Conservation (phyloP, 2,329 filamentous ascomycete genomes). For the Verticillium tricorpus region DNA sequence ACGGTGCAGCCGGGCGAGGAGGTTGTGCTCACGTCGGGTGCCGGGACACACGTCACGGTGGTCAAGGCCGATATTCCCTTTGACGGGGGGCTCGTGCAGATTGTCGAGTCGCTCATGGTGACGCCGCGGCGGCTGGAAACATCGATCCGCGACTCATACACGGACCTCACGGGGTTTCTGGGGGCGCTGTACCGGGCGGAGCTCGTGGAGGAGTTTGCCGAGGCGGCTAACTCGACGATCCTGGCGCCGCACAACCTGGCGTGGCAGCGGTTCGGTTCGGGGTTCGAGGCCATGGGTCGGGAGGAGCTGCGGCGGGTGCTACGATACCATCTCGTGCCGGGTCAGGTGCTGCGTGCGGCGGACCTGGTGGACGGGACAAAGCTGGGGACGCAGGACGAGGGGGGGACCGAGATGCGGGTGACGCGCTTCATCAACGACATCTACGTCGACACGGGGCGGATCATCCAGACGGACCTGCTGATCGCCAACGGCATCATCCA, state of each 20-base stretch:
- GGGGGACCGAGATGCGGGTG: constrained; percentile 1
- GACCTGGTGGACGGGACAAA: constrained; percentile 2
- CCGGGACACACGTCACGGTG: constrained; percentile 38
- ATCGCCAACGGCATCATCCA: constrained; percentile 55
- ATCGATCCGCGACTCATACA: constrained; percentile 11
- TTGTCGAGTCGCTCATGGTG: constrained; percentile 46
- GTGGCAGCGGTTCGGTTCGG: constrained; percentile 8
- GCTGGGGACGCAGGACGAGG: constrained; percentile 3
- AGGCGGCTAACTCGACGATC: constrained; percentile 9
- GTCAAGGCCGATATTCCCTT: constrained; percentile 39
- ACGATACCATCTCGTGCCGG: constrained; percentile 11
- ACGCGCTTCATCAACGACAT: constrained; percentile 31
- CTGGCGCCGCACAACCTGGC: constrained; percentile 11
- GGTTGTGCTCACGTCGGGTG: constrained; percentile 16
- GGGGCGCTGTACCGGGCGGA: constrained; percentile 12
- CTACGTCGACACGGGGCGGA: constrained; percentile 46
- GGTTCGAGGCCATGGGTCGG: constrained; percentile 2
- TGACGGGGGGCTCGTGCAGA: constrained; percentile 44
- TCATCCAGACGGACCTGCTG: constrained; percentile 48
- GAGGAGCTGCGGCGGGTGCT: constrained; percentile 9
- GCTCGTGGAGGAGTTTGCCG: constrained; percentile 10
- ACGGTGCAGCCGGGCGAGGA: constrained; percentile 34
- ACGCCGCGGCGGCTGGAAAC: constrained; percentile 28
- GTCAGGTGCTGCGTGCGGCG: constrained; percentile 4
- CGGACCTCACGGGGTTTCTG: constrained; percentile 10